These are phyloP conservation scores for Crithidia sp. DNA, from an alignment of 208 protist genomes.

Conservation along the genomic window DNA sequence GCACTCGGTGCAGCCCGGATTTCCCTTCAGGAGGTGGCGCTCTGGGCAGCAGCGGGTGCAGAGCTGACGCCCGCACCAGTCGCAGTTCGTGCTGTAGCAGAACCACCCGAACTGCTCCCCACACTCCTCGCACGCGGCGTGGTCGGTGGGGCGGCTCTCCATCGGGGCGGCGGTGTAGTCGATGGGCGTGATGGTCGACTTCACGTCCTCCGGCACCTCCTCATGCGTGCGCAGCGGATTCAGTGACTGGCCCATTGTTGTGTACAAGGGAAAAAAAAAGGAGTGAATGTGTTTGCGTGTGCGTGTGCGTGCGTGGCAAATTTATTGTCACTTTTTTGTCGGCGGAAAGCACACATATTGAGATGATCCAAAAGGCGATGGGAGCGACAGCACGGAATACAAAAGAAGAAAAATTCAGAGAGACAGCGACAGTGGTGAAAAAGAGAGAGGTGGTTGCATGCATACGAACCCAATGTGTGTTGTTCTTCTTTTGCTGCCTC, in stretches of 20 bases:
- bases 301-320: no score
- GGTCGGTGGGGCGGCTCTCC: constrained; percentile 36
- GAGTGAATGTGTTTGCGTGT: neutral
- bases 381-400: neutral
- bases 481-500: no score
- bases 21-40: constrained; percentile 64
- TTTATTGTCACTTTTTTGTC: no score
- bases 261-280: constrained; percentile 9
- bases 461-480: no score
- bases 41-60: constrained; percentile 79
- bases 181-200: constrained; percentile 66
- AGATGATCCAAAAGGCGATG: neutral
- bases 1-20: constrained; percentile 75
- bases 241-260: constrained; percentile 65
- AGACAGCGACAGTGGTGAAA: no score
- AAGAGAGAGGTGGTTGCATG: no score
- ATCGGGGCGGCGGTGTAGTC: constrained; percentile 58
- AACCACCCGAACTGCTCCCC: constrained; percentile 71
- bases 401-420: neutral
- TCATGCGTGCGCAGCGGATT: constrained; percentile 62
- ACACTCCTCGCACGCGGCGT: constrained; percentile 63
- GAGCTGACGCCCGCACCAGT: constrained; percentile 79
- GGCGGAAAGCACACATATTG: no score
- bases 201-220: constrained; percentile 73
- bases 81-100: constrained; percentile 73